phyloP scores from a whole-genome alignment of 441 rosid species.

The Pelargonium fulgidum region DNA sequence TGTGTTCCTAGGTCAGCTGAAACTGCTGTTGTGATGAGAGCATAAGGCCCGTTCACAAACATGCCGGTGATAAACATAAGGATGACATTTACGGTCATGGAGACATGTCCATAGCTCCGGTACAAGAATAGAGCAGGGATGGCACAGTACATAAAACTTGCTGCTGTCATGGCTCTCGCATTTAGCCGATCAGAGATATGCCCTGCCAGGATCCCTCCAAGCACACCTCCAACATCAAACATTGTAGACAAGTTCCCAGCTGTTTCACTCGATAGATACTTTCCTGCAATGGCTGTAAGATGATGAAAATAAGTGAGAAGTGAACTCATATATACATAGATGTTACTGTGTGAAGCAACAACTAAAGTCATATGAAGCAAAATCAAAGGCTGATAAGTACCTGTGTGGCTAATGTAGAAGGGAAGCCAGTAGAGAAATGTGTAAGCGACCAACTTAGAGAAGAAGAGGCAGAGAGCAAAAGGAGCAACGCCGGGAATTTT shows the following conservation, averaged over 20 bases:
- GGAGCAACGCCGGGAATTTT: slow-evolving; percentile 92
- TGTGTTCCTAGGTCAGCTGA: slow-evolving; percentile 93
- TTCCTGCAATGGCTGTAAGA: slow-evolving; percentile 76
- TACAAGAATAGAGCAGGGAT: slow-evolving; percentile 82
- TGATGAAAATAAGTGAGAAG: slow-evolving; percentile 2
- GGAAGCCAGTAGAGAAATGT: slow-evolving; percentile 60
- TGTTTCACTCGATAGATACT: slow-evolving; percentile 62
- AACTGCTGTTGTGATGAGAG: slow-evolving; percentile 91
- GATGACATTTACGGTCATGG: slow-evolving; percentile 47
- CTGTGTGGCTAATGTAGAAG: slow-evolving; percentile 50
- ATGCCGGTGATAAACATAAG: slow-evolving; percentile 79
- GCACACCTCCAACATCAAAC: slow-evolving; percentile 87
- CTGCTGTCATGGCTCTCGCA: slow-evolving; percentile 89
- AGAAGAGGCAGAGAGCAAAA: slow-evolving; percentile 91
- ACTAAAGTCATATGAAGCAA: no score
- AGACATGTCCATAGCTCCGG: slow-evolving; percentile 69
- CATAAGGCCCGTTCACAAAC: slow-evolving; percentile 91
- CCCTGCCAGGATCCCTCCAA: slow-evolving; percentile 93
- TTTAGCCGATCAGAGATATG: slow-evolving; percentile 69
- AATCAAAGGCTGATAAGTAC: not conserved
- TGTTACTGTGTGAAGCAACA: no score
- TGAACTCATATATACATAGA: no score
- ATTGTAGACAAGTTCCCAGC: slow-evolving; percentile 86
- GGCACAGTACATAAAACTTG: slow-evolving; percentile 82
- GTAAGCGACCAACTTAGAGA: slow-evolving; percentile 89